Evolutionary conservation across 345 rosid genomes (phyloP).

Genomic region (Syzygium aromaticum): DNA sequence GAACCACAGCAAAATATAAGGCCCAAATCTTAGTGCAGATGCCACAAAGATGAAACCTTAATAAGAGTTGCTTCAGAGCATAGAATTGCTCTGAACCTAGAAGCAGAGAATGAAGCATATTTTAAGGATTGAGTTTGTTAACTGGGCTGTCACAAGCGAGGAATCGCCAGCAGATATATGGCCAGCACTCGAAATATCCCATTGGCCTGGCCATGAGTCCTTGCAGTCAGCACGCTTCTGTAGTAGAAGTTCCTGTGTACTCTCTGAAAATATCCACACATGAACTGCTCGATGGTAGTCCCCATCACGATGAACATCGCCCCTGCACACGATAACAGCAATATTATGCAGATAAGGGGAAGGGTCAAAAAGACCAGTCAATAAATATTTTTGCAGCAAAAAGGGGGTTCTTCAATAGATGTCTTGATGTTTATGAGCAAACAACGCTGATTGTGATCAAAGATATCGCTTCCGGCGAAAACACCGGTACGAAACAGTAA

Average conservation of each 20-base stretch:
- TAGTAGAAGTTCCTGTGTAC: slow-evolving; percentile 65
- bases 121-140: neutral
- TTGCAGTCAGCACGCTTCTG: slow-evolving; percentile 72
- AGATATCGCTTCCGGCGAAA: neutral
- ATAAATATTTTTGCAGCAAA: neutral
- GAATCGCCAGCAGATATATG: slow-evolving; percentile 87
- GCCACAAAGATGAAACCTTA: neutral
- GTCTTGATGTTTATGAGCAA: neutral
- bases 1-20: neutral
- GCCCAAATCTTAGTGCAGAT: neutral
- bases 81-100: neutral
- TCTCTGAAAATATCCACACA: slow-evolving; percentile 81
- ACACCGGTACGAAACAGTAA: neutral
- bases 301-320: slow-evolving; percentile 76
- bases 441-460: neutral
- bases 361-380: neutral
- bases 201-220: slow-evolving; percentile 83
- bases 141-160: slow-evolving; percentile 71
- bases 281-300: slow-evolving; percentile 91
- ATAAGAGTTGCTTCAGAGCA: neutral
- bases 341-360: neutral
- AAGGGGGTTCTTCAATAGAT: neutral
- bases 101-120: neutral
- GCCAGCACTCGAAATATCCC: slow-evolving; percentile 99
- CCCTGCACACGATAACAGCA: slow-evolving; percentile 17